Conservation (phyloP, 345 rosid genomes). For the Salix dunnii region DNA sequence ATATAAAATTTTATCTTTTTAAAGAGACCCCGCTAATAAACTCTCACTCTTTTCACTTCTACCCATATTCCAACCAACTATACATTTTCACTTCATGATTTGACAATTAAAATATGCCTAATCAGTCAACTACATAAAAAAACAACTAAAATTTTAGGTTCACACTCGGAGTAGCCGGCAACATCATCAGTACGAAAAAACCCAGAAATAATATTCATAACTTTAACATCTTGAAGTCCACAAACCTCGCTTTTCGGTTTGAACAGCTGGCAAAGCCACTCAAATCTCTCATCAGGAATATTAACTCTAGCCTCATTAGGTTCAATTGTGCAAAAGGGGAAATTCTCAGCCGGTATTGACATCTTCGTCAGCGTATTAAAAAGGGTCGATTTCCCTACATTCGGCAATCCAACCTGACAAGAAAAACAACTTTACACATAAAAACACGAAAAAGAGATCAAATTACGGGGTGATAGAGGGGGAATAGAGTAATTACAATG, state of each 20-base stretch:
- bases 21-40: no score
- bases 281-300: conserved; percentile 88
- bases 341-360: conserved; percentile 94
- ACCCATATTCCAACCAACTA: no score
- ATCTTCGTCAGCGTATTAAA: conserved; percentile 94
- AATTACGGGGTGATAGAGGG: background rate
- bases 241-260: conserved; percentile 87
- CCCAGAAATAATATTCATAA: background rate
- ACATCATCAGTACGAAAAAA: no score
- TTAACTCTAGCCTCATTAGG: conserved; percentile 94
- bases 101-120: no score
- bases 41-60: no score
- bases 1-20: no score
- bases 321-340: conserved; percentile 95
- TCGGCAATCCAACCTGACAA: conserved; percentile 87
- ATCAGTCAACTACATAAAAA: no score
- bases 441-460: background rate
- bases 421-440: background rate
- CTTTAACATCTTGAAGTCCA: background rate
- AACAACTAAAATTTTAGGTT: no score
- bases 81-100: no score
- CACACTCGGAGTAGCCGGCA: no score
- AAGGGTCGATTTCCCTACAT: conserved; percentile 95
- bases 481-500: conserved; percentile 43
- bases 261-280: conserved; percentile 81